These are phyloP conservation scores for Trichosporon ovoides DNA, from an alignment of 1,284 basidiomycete genomes.

Conservation along the genomic window DNA sequence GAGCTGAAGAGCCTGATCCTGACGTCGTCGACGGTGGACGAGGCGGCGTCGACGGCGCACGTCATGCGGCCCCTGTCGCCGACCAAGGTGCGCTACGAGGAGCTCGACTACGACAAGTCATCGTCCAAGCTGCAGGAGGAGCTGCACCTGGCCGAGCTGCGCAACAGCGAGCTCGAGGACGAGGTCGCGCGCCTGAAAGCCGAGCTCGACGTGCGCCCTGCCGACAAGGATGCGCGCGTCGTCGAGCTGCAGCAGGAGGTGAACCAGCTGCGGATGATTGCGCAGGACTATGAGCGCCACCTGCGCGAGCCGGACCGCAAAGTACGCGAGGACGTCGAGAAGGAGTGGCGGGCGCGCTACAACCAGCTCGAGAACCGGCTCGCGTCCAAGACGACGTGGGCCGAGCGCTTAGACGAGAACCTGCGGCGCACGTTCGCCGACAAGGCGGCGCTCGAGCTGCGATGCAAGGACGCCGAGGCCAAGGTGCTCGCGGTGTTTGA, in stretches of 20 bases:
- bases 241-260: slow-evolving; percentile 45
- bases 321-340: slow-evolving; percentile 73
- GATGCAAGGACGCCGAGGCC: slow-evolving; percentile 38
- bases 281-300: slow-evolving; percentile 47
- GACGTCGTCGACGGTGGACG: slow-evolving; percentile 65
- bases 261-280: slow-evolving; percentile 42
- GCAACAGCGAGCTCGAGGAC: slow-evolving; percentile 70
- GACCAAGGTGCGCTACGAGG: slow-evolving; percentile 57
- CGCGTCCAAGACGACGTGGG: slow-evolving; percentile 50
- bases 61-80: slow-evolving; percentile 67
- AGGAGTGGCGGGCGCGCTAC: slow-evolving; percentile 63
- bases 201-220: slow-evolving; percentile 44
- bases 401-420: slow-evolving; percentile 43
- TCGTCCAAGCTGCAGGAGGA: slow-evolving; percentile 78
- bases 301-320: slow-evolving; percentile 65
- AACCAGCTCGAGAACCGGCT: slow-evolving; percentile 58
- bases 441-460: slow-evolving; percentile 31
- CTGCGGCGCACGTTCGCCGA: slow-evolving; percentile 32
- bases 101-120: slow-evolving; percentile 69
- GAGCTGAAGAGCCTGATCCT: slow-evolving; percentile 82
- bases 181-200: slow-evolving; percentile 59
- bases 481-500: slow-evolving; percentile 40
- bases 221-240: slow-evolving; percentile 36
- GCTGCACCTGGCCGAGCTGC: slow-evolving; percentile 65
- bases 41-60: neutral